Conservation (phyloP, 306 rosid species). For the Prunus kanzakura region DNA sequence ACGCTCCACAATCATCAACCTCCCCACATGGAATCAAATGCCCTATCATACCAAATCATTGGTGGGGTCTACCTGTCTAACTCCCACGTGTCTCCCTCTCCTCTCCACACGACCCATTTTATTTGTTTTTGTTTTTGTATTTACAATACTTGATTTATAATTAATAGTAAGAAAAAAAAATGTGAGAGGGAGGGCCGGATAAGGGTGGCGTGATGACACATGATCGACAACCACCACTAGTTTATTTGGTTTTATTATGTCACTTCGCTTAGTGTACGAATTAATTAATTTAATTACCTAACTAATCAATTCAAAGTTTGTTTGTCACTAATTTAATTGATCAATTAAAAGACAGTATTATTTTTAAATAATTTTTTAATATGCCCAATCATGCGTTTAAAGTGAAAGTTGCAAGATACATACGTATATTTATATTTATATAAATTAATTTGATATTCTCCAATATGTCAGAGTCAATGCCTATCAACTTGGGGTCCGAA, state of each 20-base stretch:
- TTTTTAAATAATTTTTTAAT: conserved; percentile 26
- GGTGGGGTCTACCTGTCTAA: conserved; percentile 55
- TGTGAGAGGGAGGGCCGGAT: not conserved
- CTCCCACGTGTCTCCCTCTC: conserved; percentile 29
- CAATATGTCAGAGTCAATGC: conserved; percentile 52
- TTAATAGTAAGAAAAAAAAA: not conserved
- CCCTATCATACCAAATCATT: conserved; percentile 84
- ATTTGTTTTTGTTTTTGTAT: not conserved
- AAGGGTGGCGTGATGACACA: conserved; percentile 38
- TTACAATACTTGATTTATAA: not conserved
- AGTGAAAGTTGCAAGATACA: conserved; percentile 20
- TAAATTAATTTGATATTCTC: conserved; percentile 16
- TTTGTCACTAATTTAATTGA: conserved; percentile 11
- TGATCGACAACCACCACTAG: conserved; percentile 38
- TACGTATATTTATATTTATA: not conserved
- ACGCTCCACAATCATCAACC: conserved; percentile 62
- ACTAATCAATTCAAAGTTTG: not conserved
- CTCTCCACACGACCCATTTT: conserved; percentile 11
- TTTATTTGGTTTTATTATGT: conserved; percentile 36
- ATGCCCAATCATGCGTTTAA: conserved; percentile 35
- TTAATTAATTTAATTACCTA: conserved; percentile 14
- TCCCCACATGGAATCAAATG: conserved; percentile 69
- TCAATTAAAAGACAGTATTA: conserved; percentile 7
- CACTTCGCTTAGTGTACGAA: conserved; percentile 28
- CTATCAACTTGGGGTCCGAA: conserved; percentile 46